Conservation (phyloP, 164 flowering plant genomes). For the Nymphaea colorata region DNA sequence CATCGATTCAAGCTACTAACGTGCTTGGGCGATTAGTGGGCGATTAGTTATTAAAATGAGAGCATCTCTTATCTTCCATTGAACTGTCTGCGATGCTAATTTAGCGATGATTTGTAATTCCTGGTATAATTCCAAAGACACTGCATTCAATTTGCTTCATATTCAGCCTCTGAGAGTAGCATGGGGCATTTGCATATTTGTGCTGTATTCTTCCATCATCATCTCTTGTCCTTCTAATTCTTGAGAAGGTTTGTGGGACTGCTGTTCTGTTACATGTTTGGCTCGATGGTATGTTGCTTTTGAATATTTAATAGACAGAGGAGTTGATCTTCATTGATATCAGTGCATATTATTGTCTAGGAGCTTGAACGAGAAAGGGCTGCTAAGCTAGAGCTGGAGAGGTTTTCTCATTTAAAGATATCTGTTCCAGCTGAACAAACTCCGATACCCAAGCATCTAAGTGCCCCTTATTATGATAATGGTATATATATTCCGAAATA, state of each 20-base stretch:
- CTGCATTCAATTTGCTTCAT: too few relatives aligned
- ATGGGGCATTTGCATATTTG: too few relatives aligned
- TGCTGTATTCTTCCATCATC: too few relatives aligned
- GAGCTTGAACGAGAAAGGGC: conserved; percentile 76
- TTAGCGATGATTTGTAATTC: too few relatives aligned
- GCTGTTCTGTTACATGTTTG: background rate
- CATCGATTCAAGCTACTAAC: too few relatives aligned
- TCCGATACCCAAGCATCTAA: conserved; percentile 30
- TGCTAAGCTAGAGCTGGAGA: conserved; percentile 72
- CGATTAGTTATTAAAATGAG: too few relatives aligned
- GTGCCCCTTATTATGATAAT: conserved; percentile 41
- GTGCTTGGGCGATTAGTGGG: too few relatives aligned
- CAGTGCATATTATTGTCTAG: conserved; percentile 18
- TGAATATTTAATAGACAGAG: background rate
- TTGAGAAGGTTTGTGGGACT: background rate
- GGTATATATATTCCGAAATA: conserved; percentile 23
- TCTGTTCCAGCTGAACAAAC: conserved; percentile 39
- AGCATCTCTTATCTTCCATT: too few relatives aligned
- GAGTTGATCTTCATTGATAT: background rate
- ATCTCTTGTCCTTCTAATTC: background rate
- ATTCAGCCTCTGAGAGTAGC: too few relatives aligned
- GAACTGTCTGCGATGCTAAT: too few relatives aligned
- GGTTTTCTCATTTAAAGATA: conserved; percentile 35
- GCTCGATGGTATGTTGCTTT: background rate
- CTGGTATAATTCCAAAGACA: too few relatives aligned